A percentile compares a stretch with the other conserved stretches of the same genome.
These are phyloP conservation scores for Curvularia eragrostidis DNA, from an alignment of 2,329 filamentous ascomycete genomes.

Conservation along the genomic window DNA sequence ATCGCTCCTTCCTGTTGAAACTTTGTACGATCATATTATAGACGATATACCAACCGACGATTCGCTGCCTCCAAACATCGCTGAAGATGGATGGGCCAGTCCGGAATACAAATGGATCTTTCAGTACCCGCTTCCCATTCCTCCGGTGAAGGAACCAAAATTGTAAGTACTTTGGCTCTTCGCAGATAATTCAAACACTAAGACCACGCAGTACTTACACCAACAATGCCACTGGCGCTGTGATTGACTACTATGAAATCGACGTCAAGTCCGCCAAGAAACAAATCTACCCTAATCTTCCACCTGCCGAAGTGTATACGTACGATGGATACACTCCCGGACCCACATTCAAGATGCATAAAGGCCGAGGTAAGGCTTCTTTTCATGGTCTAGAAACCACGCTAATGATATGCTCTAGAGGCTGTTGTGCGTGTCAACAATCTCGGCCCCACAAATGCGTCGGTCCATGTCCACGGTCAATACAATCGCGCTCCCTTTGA, in stretches of 20 bases:
- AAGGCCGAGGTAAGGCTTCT: slow-evolving; percentile 47
- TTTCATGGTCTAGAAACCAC: background rate
- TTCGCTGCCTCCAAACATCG: slow-evolving; percentile 6
- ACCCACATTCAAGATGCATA: slow-evolving; percentile 59
- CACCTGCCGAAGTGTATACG: slow-evolving; percentile 52
- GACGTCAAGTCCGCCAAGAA: slow-evolving; percentile 51
- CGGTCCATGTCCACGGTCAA: slow-evolving; percentile 64
- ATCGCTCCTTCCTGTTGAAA: slow-evolving; percentile 3
- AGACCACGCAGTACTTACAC: slow-evolving; percentile 42
- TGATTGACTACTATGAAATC: slow-evolving; percentile 58
- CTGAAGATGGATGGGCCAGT: slow-evolving; percentile 35
- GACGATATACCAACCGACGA: slow-evolving; percentile 9
- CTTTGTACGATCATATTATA: background rate
- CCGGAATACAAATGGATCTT: slow-evolving; percentile 52
- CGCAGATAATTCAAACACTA: slow-evolving; percentile 19
- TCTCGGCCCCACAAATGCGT: slow-evolving; percentile 53
- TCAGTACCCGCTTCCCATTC: slow-evolving; percentile 54
- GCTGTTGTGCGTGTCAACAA: slow-evolving; percentile 63
- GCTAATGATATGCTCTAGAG: slow-evolving; percentile 44
- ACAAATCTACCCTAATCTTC: slow-evolving; percentile 54
- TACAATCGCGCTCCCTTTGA: slow-evolving; percentile 57
- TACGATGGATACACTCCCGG: slow-evolving; percentile 65
- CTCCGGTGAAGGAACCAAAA: slow-evolving; percentile 53
- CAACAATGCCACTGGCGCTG: slow-evolving; percentile 42
- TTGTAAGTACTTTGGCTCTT: slow-evolving; percentile 41